A percentile compares a stretch with the other conserved stretches of the same genome.
These are phyloP conservation scores for Sclerotinia glacialis DNA, from an alignment of 2,329 filamentous ascomycete genomes.

Conservation along the genomic window DNA sequence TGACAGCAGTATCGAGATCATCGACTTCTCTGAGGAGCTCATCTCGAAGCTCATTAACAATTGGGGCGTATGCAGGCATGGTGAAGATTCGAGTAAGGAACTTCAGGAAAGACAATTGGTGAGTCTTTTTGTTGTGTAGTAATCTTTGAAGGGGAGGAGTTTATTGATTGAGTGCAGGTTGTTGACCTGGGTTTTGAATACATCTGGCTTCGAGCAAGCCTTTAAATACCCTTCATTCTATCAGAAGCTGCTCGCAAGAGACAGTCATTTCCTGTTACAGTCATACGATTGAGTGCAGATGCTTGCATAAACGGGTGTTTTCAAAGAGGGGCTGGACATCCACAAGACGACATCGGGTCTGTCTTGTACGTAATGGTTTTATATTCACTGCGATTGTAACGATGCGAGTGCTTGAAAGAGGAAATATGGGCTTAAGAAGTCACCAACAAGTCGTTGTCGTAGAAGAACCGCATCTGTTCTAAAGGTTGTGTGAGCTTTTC, in stretches of 20 bases:
- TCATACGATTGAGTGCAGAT: neutral
- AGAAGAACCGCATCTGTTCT: neutral
- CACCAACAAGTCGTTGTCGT: neutral
- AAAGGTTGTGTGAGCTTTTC: neutral
- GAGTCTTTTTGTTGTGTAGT: neutral
- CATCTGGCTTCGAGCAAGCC: neutral
- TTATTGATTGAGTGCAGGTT: neutral
- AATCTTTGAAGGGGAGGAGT: neutral
- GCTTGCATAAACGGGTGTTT: neutral
- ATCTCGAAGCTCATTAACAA: slow-evolving; percentile 6
- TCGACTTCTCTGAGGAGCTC: slow-evolving; percentile 18
- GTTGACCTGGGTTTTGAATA: neutral
- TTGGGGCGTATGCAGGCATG: slow-evolving; percentile 9
- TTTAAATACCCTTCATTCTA: neutral
- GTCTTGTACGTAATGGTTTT: neutral
- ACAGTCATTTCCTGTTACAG: neutral
- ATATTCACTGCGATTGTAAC: neutral
- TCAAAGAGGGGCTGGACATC: neutral
- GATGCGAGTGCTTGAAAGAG: neutral
- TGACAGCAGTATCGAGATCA: slow-evolving; percentile 18
- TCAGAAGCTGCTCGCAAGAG: neutral
- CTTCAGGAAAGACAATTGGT: neutral
- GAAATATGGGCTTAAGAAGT: neutral
- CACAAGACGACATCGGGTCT: too few species aligned
- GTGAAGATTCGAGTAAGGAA: neutral